A percentile compares a stretch with the other conserved stretches of the same genome.
phyloP scores from a whole-genome alignment of 108 stramenopile genomes.

The Cylindrotheca fusiformis region DNA sequence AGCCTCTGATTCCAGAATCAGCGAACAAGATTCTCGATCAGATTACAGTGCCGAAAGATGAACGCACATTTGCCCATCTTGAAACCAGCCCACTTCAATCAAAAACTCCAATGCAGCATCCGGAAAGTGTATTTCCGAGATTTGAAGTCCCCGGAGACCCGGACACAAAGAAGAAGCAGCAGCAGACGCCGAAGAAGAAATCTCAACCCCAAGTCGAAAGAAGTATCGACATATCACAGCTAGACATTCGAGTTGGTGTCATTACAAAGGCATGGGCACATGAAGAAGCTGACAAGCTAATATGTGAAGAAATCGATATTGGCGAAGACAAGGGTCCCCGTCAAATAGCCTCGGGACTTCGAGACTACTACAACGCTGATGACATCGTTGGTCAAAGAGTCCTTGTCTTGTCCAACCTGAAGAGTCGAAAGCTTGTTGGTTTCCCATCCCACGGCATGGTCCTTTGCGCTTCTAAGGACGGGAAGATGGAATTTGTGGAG shows the following conservation, averaged over 20 bases:
- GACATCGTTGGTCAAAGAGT: conserved; percentile 77
- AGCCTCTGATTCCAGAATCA: conserved; percentile 90
- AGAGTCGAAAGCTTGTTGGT: conserved; percentile 78
- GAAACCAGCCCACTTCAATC: conserved; percentile 39
- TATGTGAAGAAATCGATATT: conserved; percentile 93
- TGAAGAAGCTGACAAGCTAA: conserved; percentile 86
- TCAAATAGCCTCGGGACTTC: conserved; percentile 85
- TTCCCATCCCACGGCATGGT: conserved; percentile 93
- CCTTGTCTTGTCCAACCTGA: conserved; percentile 90
- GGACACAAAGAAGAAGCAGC: not conserved
- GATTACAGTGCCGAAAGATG: conserved; percentile 75
- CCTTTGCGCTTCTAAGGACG: conserved; percentile 76
- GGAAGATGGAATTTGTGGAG: conserved; percentile 71
- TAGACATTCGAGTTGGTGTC: conserved; percentile 81
- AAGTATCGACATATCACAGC: conserved; percentile 53
- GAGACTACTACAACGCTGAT: conserved; percentile 64
- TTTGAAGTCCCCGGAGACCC: conserved; percentile 57
- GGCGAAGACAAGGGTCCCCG: conserved; percentile 81
- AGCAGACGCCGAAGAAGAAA: not conserved
- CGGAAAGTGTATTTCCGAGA: conserved; percentile 72
- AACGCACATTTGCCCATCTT: conserved; percentile 75
- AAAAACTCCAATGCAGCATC: conserved; percentile 59
- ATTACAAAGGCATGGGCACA: conserved; percentile 89
- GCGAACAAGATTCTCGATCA: conserved; percentile 85
- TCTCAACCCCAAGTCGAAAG: not conserved